These are phyloP conservation scores for Aspergillus bertholletiae DNA, from an alignment of 495 filamentous ascomycete species.

Conservation along the genomic window DNA sequence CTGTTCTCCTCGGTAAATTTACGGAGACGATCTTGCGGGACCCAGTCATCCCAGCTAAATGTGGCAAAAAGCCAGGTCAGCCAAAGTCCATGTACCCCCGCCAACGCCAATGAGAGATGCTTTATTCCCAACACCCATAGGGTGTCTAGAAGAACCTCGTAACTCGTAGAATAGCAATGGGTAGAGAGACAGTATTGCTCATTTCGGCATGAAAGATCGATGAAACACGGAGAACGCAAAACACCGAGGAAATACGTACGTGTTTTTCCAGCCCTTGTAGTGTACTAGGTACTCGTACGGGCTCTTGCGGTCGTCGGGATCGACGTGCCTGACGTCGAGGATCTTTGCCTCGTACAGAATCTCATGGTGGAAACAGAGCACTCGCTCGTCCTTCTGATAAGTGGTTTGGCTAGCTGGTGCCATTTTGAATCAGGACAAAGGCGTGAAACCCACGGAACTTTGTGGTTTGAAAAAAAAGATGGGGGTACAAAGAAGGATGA, in stretches of 20 bases:
- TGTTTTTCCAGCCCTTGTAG: constrained; percentile 99
- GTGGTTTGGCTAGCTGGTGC: constrained; percentile 56
- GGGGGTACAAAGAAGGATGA: not conserved
- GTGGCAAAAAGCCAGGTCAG: constrained; percentile 9
- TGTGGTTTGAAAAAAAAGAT: not conserved
- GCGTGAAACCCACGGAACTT: not conserved
- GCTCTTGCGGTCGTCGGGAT: constrained; percentile 68
- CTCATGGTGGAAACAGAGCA: constrained; percentile 95
- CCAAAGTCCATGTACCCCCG: constrained; percentile 10
- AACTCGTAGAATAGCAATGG: not conserved
- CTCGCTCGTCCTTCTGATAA: constrained; percentile 86
- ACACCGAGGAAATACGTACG: constrained; percentile 51
- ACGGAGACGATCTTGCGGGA: constrained; percentile 86
- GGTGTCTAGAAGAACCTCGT: not conserved
- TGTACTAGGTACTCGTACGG: constrained; percentile 85
- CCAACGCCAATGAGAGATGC: not conserved
- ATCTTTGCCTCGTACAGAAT: constrained; percentile 97
- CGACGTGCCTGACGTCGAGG: constrained; percentile 63
- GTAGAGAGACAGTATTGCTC: not conserved
- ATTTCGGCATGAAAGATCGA: not conserved
- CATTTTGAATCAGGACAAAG: constrained; percentile 39
- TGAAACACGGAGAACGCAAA: not conserved
- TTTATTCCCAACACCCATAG: not conserved
- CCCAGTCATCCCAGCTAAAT: constrained; percentile 95
- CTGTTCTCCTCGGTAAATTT: constrained; percentile 94